These are phyloP conservation scores for Nepenthes mirabilis DNA, from an alignment of 148 eudicot species.

Conservation along the genomic window DNA sequence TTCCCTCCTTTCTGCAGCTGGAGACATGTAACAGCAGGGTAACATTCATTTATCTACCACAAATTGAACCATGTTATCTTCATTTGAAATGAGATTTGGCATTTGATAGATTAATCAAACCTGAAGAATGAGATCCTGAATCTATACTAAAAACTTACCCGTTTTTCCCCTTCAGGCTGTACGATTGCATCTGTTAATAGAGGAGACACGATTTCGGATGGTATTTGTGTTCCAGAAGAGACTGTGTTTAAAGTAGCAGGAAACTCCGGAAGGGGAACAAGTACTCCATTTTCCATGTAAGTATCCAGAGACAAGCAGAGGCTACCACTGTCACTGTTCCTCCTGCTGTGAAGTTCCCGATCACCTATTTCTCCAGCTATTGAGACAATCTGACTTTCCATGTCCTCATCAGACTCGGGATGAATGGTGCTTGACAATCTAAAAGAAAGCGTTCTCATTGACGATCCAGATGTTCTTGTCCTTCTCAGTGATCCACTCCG, in stretches of 20 bases:
- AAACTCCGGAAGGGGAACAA: conserved; percentile 33
- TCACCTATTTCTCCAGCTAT: conserved; percentile 82
- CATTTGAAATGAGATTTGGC: background rate
- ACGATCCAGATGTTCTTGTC: conserved; percentile 28
- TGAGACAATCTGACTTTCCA: conserved; percentile 51
- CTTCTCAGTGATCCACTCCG: conserved; percentile 20
- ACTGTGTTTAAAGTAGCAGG: conserved; percentile 5
- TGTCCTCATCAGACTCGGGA: conserved; percentile 25
- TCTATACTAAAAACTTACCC: conserved; percentile 24
- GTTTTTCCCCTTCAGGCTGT: conserved; percentile 19
- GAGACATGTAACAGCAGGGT: background rate
- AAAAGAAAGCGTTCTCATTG: conserved; percentile 35
- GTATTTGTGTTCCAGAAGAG: conserved; percentile 18
- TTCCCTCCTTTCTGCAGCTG: conserved; percentile 1
- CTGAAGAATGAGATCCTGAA: background rate
- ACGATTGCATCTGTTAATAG: conserved; percentile 26
- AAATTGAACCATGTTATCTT: background rate
- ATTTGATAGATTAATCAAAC: background rate
- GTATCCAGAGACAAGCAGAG: conserved; percentile 19
- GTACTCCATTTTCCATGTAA: conserved; percentile 19
- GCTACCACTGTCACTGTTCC: conserved; percentile 27
- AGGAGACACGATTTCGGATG: conserved; percentile 23
- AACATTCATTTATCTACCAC: background rate
- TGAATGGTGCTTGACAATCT: conserved; percentile 12
- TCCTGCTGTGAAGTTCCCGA: conserved; percentile 36